These are phyloP conservation scores for Pleurotus pulmonarius DNA, from an alignment of 768 basidiomycete species.

Conservation along the genomic window DNA sequence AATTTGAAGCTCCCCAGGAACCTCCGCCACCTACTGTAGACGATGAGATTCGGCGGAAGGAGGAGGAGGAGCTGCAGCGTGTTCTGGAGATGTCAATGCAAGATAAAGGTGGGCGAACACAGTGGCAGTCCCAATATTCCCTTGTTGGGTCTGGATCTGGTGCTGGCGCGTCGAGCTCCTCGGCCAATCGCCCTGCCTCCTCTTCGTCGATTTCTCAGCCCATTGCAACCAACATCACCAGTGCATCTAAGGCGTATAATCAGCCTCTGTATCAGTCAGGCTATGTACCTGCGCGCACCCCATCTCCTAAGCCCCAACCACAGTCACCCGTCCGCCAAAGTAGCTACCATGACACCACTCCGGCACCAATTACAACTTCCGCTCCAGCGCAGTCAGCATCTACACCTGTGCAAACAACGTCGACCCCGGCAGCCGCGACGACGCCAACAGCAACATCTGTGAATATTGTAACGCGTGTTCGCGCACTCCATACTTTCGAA, in stretches of 20 bases:
- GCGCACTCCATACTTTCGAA: constrained; percentile 85
- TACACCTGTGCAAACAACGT: constrained; percentile 10
- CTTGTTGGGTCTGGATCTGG: constrained; percentile 23
- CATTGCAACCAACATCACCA: constrained; percentile 13
- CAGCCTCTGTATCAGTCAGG: constrained; percentile 45
- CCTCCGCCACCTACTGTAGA: constrained; percentile 67
- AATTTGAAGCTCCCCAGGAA: constrained; percentile 61
- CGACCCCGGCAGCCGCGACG: constrained; percentile 16
- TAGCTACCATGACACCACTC: constrained; percentile 19
- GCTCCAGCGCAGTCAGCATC: constrained; percentile 9
- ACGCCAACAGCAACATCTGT: constrained; percentile 17
- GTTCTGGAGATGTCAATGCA: constrained; percentile 91
- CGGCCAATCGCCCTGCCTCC: constrained; percentile 11
- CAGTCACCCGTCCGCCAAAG: constrained; percentile 19
- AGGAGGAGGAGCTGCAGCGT: constrained; percentile 93
- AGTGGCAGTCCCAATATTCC: constrained; percentile 43
- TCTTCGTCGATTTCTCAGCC: constrained; percentile 16
- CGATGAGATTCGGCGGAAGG: constrained; percentile 75
- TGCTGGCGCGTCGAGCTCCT: neutral
- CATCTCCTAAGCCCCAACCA: constrained; percentile 31
- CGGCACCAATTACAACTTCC: constrained; percentile 12
- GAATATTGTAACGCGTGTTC: constrained; percentile 72
- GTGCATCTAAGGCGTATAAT: constrained; percentile 17
- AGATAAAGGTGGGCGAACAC: constrained; percentile 77
- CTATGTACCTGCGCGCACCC: constrained; percentile 56